A percentile compares a stretch with the other conserved stretches of the same genome.
phyloP scores from a whole-genome alignment of 352 stramenopile genomes.

The Phytophthora melonis region DNA sequence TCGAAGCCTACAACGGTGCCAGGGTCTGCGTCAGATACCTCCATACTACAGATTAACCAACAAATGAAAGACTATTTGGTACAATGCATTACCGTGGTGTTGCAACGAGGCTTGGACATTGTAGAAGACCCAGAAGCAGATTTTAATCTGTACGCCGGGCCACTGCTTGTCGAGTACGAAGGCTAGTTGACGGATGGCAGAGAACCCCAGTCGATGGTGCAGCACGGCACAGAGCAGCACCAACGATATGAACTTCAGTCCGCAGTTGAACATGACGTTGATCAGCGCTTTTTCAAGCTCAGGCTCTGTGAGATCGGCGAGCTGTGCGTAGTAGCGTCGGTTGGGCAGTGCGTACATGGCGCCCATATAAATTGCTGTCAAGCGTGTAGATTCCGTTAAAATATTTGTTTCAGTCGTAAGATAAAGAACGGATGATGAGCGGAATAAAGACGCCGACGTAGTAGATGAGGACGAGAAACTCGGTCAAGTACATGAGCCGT shows the following conservation, averaged over 20 bases:
- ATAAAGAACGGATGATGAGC: slow-evolving; percentile 5
- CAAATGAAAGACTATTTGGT: too few relatives aligned
- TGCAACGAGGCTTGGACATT: too few relatives aligned
- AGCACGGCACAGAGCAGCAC: slow-evolving; percentile 8
- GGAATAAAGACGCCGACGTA: slow-evolving; percentile 43
- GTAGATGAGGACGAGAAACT: slow-evolving; percentile 43
- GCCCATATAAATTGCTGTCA: slow-evolving; percentile 25
- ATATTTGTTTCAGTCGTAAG: neutral
- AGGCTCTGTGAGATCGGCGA: slow-evolving; percentile 21
- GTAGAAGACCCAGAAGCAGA: slow-evolving; percentile 48
- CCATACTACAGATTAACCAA: too few relatives aligned
- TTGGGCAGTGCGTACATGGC: slow-evolving; percentile 36
- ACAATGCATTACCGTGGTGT: slow-evolving; percentile 38
- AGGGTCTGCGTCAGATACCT: too few relatives aligned
- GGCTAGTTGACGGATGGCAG: slow-evolving; percentile 33
- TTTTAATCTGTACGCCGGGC: slow-evolving; percentile 34
- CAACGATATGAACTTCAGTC: slow-evolving; percentile 26
- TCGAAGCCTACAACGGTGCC: too few relatives aligned
- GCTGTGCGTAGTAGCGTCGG: slow-evolving; percentile 30
- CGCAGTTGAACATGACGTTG: slow-evolving; percentile 30
- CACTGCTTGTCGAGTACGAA: slow-evolving; percentile 47
- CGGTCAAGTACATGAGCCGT: slow-evolving; percentile 34
- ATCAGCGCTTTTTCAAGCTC: slow-evolving; percentile 23
- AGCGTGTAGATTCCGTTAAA: neutral
- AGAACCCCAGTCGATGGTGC: slow-evolving; percentile 4